Conservation (phyloP, 306 rosid species). For the apple (Malus domestica) region DNA sequence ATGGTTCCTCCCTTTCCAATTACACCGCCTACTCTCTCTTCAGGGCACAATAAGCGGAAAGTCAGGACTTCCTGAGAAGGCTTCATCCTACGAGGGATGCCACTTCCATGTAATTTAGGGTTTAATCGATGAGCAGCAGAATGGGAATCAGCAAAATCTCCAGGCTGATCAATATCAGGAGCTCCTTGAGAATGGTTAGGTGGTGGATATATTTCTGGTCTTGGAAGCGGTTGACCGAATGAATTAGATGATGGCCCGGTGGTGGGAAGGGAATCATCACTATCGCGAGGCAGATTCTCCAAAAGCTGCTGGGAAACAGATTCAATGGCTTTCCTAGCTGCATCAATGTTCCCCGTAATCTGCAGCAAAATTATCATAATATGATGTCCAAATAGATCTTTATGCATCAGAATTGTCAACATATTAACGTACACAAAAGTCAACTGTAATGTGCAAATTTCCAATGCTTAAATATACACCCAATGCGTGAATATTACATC, state of each 20-base stretch:
- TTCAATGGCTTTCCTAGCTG: conserved; percentile 75
- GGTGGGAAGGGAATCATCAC: conserved; percentile 32
- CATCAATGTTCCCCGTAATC: conserved; percentile 72
- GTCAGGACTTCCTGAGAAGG: conserved; percentile 58
- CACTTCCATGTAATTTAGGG: conserved; percentile 58
- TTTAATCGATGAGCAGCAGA: conserved; percentile 41
- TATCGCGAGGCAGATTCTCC: conserved; percentile 58
- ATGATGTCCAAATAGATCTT: not conserved
- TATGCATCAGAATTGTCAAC: conserved; percentile 25
- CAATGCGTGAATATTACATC: not conserved
- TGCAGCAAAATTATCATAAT: conserved; percentile 30
- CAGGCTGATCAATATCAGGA: conserved; percentile 39
- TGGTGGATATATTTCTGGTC: conserved; percentile 27
- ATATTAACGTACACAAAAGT: not conserved
- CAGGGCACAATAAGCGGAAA: conserved; percentile 67
- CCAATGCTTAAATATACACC: not conserved
- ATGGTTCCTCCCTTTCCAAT: conserved; percentile 90
- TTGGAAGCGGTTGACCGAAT: conserved; percentile 29
- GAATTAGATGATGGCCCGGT: conserved; percentile 51
- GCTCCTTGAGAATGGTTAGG: conserved; percentile 45
- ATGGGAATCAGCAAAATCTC: conserved; percentile 38
- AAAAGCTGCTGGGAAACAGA: conserved; percentile 63
- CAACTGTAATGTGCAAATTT: not conserved
- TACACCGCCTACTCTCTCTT: conserved; percentile 73
- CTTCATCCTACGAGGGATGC: conserved; percentile 51